A percentile compares a stretch with the other conserved stretches of the same genome.
Conservation (phyloP, 495 filamentous ascomycete species). For the Neurospora africana region DNA sequence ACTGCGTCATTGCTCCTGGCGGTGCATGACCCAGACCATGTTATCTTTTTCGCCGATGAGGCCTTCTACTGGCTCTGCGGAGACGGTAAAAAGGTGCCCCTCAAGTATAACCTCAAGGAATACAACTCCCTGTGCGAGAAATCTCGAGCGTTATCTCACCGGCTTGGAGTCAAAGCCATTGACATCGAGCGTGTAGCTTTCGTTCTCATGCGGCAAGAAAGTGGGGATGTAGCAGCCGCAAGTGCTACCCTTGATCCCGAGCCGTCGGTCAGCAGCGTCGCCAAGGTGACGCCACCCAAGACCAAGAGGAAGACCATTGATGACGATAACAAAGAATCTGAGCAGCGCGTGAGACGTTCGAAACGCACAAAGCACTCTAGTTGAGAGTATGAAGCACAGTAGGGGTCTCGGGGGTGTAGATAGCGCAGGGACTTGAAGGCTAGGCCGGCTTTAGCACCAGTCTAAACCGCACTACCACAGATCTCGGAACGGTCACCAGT, state of each 20-base stretch:
- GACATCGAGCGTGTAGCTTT: conserved; percentile 63
- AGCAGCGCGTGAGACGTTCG: conserved; percentile 14
- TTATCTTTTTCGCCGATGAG: conserved; percentile 73
- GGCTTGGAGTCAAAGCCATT: conserved; percentile 43
- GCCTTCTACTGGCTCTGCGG: conserved; percentile 55
- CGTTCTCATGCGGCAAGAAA: conserved; percentile 39
- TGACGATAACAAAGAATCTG: conserved; percentile 9
- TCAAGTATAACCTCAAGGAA: conserved; percentile 58
- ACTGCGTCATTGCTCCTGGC: conserved; percentile 64
- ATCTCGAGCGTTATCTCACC: conserved; percentile 32
- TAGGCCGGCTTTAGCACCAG: not conserved
- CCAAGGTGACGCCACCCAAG: conserved; percentile 1
- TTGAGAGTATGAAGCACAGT: not conserved
- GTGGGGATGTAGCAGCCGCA: not conserved
- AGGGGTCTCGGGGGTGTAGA: not conserved
- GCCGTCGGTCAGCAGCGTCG: not conserved
- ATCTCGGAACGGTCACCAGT: conserved; percentile 10
- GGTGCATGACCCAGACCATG: conserved; percentile 41
- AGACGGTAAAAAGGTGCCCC: conserved; percentile 30
- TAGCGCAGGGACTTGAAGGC: not conserved
- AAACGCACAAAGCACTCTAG: conserved; percentile 19
- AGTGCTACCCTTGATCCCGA: not conserved
- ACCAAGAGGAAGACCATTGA: conserved; percentile 26
- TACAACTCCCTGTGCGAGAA: conserved; percentile 44
- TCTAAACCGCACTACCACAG: not conserved